A percentile compares a stretch with the other conserved stretches of the same genome.
Evolutionary conservation across 139 green algal species (phyloP).

Genomic region (Yamagishiella unicocca): DNA sequence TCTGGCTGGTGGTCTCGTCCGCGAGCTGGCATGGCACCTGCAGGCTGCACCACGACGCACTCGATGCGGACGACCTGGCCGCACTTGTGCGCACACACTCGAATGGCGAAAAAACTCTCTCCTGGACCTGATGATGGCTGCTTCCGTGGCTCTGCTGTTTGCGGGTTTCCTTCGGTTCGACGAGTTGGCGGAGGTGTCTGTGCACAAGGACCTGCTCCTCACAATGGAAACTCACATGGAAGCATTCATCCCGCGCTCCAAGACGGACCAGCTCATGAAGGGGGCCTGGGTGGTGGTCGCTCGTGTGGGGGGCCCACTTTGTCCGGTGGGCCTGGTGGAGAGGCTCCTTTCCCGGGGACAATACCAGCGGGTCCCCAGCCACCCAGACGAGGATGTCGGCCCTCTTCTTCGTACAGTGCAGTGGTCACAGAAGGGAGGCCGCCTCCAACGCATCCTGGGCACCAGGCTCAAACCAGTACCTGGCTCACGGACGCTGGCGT

Average conservation of each 20-base stretch:
- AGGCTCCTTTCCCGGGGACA: not conserved
- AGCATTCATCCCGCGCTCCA: constrained; percentile 5
- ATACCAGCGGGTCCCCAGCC: not conserved
- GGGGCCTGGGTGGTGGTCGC: not conserved
- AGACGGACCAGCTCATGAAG: constrained; percentile 4
- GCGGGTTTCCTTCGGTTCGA: constrained; percentile 24
- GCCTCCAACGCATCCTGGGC: not conserved
- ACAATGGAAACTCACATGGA: not conserved
- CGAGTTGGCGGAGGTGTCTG: not conserved
- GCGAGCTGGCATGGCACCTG: too few relatives aligned
- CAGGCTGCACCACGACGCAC: too few relatives aligned
- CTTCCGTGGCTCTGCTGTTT: constrained; percentile 2
- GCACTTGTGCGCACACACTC: too few relatives aligned
- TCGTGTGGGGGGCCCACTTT: not conserved
- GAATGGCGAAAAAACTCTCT: too few relatives aligned
- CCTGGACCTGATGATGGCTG: not conserved
- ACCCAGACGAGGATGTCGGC: not conserved
- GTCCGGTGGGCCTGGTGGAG: not conserved
- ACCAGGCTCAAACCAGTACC: not conserved
- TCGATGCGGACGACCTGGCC: too few relatives aligned
- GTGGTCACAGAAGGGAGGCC: not conserved
- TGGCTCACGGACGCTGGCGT: constrained; percentile 12
- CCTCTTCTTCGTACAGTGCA: constrained; percentile 12
- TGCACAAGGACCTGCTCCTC: constrained; percentile 29
- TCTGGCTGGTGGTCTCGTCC: not conserved